Evolutionary conservation across 345 rosid species (phyloP).

Genomic region (Mallotus nudiflorus): DNA sequence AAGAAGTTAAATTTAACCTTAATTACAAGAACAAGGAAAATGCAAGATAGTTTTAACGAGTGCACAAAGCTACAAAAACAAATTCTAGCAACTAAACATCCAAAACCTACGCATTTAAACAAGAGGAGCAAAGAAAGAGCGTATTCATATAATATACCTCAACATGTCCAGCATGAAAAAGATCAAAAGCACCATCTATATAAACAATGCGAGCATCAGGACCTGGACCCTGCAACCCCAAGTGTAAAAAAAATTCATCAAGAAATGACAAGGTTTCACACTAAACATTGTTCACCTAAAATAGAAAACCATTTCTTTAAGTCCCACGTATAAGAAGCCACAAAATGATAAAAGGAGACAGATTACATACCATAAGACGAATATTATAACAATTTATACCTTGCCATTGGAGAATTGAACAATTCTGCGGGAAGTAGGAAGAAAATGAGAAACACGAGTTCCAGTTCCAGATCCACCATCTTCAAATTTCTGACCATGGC

Average conservation of each 20-base stretch:
- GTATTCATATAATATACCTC: conserved; percentile 44
- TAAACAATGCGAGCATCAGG: conserved; percentile 66
- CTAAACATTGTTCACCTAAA: not conserved
- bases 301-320: not conserved
- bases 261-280: not conserved
- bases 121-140: not conserved
- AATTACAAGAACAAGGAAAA: not conserved
- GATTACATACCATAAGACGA: too few relatives aligned
- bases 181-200: conserved; percentile 81
- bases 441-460: conserved; percentile 71
- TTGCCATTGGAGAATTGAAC: conserved; percentile 78
- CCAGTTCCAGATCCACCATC: conserved; percentile 55
- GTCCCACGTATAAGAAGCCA: too few relatives aligned
- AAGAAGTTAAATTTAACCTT: not conserved
- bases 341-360: too few relatives aligned
- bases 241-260: not conserved
- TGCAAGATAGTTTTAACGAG: not conserved
- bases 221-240: conserved; percentile 59
- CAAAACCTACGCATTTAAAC: not conserved
- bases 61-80: not conserved
- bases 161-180: conserved; percentile 84
- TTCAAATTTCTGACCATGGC: conserved; percentile 55
- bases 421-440: conserved; percentile 76
- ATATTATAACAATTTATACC: conserved; percentile 23
- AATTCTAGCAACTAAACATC: not conserved